Percentiles rank a stretch among this genome's conserved stretches.
These are phyloP conservation scores for Letharia lupina DNA, from an alignment of 495 filamentous ascomycete species.

Conservation along the genomic window DNA sequence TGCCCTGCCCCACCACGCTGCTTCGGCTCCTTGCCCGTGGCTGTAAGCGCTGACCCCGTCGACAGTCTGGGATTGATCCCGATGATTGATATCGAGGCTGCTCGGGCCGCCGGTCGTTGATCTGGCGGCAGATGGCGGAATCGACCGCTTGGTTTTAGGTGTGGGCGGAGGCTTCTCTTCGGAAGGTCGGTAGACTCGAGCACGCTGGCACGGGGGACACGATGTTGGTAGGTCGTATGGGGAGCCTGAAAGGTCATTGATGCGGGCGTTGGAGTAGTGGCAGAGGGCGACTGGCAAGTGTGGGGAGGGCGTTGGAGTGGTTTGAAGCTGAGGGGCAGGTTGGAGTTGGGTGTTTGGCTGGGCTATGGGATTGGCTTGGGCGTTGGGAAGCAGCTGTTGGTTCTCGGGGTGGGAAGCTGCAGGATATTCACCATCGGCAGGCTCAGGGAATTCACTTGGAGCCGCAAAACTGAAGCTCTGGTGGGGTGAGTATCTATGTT, in stretches of 20 bases:
- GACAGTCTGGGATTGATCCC: too few species aligned
- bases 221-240: background rate
- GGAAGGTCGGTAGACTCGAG: background rate
- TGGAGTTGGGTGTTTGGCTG: background rate
- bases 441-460: background rate
- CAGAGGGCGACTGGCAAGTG: background rate
- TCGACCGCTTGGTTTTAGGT: background rate
- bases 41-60: too few species aligned
- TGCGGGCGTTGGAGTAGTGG: background rate
- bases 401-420: too few species aligned
- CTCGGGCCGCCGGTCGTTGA: background rate
- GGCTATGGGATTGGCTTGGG: too few species aligned
- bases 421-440: too few species aligned
- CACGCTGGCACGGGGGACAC: background rate
- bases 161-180: too few species aligned
- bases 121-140: background rate
- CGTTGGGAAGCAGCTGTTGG: too few species aligned
- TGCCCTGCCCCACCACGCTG: background rate
- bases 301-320: background rate
- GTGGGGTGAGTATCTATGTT: background rate
- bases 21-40: background rate
- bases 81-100: background rate
- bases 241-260: background rate
- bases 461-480: background rate
- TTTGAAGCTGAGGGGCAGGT: background rate